Base-by-base conservation (phyloP, 192 early-diverging fungal species). In the Mortierella antarctica region DNA sequence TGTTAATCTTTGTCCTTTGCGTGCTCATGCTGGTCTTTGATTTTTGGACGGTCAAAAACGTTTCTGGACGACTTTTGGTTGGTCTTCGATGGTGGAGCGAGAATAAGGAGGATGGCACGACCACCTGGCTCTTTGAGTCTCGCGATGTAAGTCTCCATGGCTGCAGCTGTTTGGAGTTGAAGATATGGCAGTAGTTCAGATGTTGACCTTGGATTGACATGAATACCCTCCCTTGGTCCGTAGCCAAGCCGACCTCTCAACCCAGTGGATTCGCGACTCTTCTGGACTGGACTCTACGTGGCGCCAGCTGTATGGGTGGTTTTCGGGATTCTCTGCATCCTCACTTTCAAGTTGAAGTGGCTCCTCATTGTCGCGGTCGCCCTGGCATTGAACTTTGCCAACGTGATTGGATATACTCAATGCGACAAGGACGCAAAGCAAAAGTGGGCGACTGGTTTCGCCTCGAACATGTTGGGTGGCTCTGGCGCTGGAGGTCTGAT, bases 41-140 rank as follows among this genome's bases (percentile, higher is more conserved):
- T 65, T 99, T 99, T 80, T 99, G 97, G 97, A 98, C 96, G 0
- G 96, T 98, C 17, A 99, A 99, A 83, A 99, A 99, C 78, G 94
- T 99, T 20, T 93, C 96, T 21, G 98, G 98, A 1, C 90, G 98
- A 57, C 85, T 98, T 49, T 87, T 99, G 54, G 98, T 99, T 14
- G 98, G 98, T 20, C 84, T 99, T 63, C 90, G 98, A 70, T 99
- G 98, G 98, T 99, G 98, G 98, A 99, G 97, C 85, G 95, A 98
- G 83, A 95, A 98, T 70, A 89, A 90, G 56, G 96, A 97, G 55
- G 98, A 98, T 83, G 98, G 98, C 42, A 89, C 94, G 5, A 96
- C 93, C 69, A 92, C 90, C 69, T 99, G 98, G 98, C 89, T 96
- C 15, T 99, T 98, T 89, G 98, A 99, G 80, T 93, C 93, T 54